Conservation (phyloP, 2,329 filamentous ascomycete species). For the Diaporthe sp. region DNA sequence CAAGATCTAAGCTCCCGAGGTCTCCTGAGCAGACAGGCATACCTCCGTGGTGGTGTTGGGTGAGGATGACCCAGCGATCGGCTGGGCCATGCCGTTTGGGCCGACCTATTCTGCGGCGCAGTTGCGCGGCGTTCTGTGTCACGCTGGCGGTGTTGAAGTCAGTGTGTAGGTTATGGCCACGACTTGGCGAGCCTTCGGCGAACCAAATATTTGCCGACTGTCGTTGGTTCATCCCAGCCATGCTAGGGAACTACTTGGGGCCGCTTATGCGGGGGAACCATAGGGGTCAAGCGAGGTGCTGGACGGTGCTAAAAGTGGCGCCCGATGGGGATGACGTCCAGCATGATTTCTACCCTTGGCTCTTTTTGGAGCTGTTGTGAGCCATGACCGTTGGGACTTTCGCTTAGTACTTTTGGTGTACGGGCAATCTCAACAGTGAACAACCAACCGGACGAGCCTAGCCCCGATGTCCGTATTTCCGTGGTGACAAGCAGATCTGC, state of each 20-base stretch:
- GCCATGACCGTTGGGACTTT: slow-evolving; percentile 11
- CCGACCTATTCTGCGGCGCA: neutral
- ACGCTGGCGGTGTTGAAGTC: slow-evolving; percentile 4
- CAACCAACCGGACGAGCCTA: neutral
- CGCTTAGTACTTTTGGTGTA: slow-evolving; percentile 20
- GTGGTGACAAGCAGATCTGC: slow-evolving; percentile 6
- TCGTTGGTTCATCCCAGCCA: neutral
- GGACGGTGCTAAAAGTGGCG: slow-evolving; percentile 28
- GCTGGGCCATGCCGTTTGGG: neutral
- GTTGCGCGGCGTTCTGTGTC: slow-evolving; percentile 16
- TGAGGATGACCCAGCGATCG: neutral
- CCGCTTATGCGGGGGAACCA: slow-evolving; percentile 33
- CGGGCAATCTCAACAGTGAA: neutral
- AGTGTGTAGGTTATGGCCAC: neutral
- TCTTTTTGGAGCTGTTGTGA: neutral
- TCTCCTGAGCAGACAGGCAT: neutral
- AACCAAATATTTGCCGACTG: slow-evolving; percentile 34
- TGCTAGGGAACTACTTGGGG: slow-evolving; percentile 25
- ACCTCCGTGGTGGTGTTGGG: neutral
- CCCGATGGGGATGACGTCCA: slow-evolving; percentile 14
- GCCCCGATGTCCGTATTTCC: slow-evolving; percentile 24
- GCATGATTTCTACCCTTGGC: neutral
- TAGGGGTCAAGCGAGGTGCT: neutral
- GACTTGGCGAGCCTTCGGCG: slow-evolving; percentile 24
- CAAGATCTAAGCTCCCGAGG: slow-evolving; percentile 15